phyloP scores from a whole-genome alignment of 257 asterid species.

The Jasminum sambac region DNA sequence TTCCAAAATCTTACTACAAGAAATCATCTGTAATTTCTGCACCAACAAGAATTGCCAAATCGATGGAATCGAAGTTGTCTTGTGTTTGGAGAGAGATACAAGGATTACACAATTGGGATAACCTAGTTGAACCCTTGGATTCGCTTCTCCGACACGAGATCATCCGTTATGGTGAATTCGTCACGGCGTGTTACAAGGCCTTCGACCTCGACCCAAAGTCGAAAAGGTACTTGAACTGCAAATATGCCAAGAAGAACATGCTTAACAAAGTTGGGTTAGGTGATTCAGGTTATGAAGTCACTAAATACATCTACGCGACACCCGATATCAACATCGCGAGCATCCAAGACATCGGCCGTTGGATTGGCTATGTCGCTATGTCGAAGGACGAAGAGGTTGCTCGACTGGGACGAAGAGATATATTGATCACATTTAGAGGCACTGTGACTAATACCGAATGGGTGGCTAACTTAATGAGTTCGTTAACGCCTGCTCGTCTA shows the following conservation, averaged over 20 bases:
- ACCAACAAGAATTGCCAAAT: background rate
- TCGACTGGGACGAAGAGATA: constrained; percentile 54
- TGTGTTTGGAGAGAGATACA: constrained; percentile 56
- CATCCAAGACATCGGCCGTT: constrained; percentile 36
- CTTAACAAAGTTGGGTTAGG: constrained; percentile 45
- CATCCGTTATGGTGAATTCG: constrained; percentile 62
- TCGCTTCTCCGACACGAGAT: constrained; percentile 53
- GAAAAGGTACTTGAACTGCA: constrained; percentile 60
- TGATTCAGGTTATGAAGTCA: constrained; percentile 50
- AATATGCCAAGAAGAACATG: constrained; percentile 46
- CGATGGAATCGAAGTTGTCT: constrained; percentile 29
- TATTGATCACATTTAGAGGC: constrained; percentile 58
- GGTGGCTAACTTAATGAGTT: constrained; percentile 65
- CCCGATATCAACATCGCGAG: constrained; percentile 39
- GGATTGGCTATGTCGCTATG: constrained; percentile 65
- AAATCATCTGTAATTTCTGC: background rate
- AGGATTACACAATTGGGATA: constrained; percentile 56
- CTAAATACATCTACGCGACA: constrained; percentile 63
- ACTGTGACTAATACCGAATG: constrained; percentile 58
- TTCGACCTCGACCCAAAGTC: constrained; percentile 61
- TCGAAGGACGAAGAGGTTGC: constrained; percentile 35
- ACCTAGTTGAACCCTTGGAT: constrained; percentile 53
- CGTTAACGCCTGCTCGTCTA: constrained; percentile 50
- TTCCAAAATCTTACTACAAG: constrained; percentile 15
- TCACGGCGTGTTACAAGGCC: constrained; percentile 61